Percentiles rank a stretch among this genome's conserved stretches.
These are phyloP conservation scores for Imleria badia DNA, from an alignment of 768 basidiomycete species.

Conservation along the genomic window DNA sequence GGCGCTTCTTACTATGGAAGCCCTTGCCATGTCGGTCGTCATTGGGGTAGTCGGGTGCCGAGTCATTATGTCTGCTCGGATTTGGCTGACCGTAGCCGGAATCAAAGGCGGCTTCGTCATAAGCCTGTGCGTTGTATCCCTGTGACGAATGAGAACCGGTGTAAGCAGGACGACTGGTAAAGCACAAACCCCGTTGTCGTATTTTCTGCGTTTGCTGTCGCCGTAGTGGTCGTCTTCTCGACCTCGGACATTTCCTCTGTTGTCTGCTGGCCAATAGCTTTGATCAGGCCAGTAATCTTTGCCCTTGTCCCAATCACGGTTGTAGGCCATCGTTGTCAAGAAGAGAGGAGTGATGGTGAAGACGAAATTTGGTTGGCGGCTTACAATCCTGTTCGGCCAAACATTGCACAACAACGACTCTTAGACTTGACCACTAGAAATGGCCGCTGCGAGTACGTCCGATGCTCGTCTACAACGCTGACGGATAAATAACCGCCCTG, in stretches of 20 bases:
- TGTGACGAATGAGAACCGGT: slow-evolving; percentile 27
- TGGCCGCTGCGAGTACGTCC: slow-evolving; percentile 67
- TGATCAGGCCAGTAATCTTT: slow-evolving; percentile 59
- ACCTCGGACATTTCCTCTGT: slow-evolving; percentile 43
- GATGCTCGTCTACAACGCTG: slow-evolving; percentile 3
- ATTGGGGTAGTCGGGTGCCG: slow-evolving; percentile 47
- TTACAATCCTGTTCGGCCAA: slow-evolving; percentile 21
- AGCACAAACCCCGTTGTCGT: slow-evolving; percentile 66
- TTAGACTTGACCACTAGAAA: slow-evolving; percentile 33
- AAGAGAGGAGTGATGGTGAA: slow-evolving; percentile 22
- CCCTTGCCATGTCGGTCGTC: slow-evolving; percentile 47
- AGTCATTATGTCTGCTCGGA: slow-evolving; percentile 28
- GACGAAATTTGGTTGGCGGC: slow-evolving; percentile 16
- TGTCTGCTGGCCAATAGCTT: slow-evolving; percentile 40
- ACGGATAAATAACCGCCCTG: slow-evolving; percentile 15
- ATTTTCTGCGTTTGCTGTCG: slow-evolving; percentile 79
- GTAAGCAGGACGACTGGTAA: not conserved
- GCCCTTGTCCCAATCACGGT: slow-evolving; percentile 86
- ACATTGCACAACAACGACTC: slow-evolving; percentile 31
- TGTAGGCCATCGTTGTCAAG: slow-evolving; percentile 56
- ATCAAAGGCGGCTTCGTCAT: slow-evolving; percentile 47
- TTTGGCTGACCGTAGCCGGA: slow-evolving; percentile 30
- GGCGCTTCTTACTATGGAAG: slow-evolving; percentile 66
- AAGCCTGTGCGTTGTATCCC: slow-evolving; percentile 53
- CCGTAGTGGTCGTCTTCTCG: slow-evolving; percentile 69